A percentile compares a stretch with the other conserved stretches of the same genome.
Evolutionary conservation across 2,329 filamentous ascomycete genomes (phyloP).

Genomic region (Iodosphaeria phyllophila): DNA sequence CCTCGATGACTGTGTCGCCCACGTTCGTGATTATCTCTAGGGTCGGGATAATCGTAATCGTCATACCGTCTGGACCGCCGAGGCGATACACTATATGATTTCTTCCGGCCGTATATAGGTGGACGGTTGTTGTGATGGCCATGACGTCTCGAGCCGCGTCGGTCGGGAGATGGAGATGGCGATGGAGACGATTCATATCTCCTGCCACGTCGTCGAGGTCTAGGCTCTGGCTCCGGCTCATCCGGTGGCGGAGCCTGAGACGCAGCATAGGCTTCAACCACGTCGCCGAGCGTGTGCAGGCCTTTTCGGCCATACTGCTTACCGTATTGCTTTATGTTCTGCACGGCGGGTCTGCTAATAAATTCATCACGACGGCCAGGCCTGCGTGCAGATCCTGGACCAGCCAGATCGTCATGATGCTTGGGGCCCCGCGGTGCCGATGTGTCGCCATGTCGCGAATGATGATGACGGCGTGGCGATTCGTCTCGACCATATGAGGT

Average conservation of each 20-base stretch:
- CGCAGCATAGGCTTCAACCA: conserved; percentile 12
- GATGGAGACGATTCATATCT: conserved; percentile 4
- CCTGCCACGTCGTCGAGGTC: conserved; percentile 6
- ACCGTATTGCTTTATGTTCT: conserved; percentile 9
- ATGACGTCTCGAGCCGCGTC: conserved; percentile 1
- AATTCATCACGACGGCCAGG: conserved; percentile 15
- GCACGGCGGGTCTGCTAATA: conserved; percentile 8
- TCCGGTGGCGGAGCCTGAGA: conserved; percentile 7
- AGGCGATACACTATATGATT: conserved; percentile 4
- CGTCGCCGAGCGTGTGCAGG: conserved; percentile 10
- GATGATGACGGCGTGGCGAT: neutral
- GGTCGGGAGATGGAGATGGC: conserved; percentile 2
- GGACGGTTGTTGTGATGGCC: conserved; percentile 2
- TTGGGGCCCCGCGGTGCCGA: neutral
- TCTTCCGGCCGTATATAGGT: conserved; percentile 2
- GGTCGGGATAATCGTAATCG: no score
- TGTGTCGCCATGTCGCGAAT: neutral
- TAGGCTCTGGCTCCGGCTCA: conserved; percentile 5
- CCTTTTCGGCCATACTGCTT: conserved; percentile 11
- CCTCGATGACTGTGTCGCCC: conserved; percentile 1
- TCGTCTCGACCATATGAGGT: neutral
- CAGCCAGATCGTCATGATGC: neutral
- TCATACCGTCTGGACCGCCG: neutral
- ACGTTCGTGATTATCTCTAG: conserved; percentile 1
- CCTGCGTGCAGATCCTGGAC: conserved; percentile 9